Conservation (phyloP, 1,284 basidiomycete species). For the Fistulina hepatica region DNA sequence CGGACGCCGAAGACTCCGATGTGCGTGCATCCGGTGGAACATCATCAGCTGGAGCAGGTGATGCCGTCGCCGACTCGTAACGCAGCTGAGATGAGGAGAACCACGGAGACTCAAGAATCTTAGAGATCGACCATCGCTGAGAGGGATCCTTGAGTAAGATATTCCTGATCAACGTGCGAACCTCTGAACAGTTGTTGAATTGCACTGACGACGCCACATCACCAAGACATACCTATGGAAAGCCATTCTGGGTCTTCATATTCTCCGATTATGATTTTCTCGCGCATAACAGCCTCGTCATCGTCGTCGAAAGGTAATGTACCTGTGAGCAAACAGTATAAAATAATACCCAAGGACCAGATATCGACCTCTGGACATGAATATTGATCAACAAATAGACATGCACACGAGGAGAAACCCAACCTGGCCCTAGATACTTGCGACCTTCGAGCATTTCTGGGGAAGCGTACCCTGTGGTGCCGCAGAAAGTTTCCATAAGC, state of each 20-base stretch:
- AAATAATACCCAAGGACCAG: conserved; percentile 94
- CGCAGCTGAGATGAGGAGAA: conserved; percentile 42
- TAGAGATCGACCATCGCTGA: conserved; percentile 70
- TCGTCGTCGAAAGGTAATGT: conserved; percentile 97
- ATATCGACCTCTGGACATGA: conserved; percentile 78
- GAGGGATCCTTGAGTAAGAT: conserved; percentile 77
- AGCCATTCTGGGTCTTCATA: conserved; percentile 92
- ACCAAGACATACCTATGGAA: conserved; percentile 71
- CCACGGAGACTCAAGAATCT: conserved; percentile 87
- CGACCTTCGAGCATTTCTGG: conserved; percentile 90
- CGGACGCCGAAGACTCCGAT: too few relatives aligned
- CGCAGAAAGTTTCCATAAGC: conserved; percentile 92
- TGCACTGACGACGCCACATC: conserved; percentile 7
- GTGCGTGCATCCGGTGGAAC: conserved; percentile 39
- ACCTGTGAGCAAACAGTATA: conserved; percentile 90
- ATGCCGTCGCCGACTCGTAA: not conserved
- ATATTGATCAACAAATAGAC: conserved; percentile 8
- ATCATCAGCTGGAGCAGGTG: conserved; percentile 18
- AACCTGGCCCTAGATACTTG: conserved; percentile 84
- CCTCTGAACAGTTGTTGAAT: conserved; percentile 41
- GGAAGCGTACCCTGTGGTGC: conserved; percentile 91
- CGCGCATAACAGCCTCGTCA: conserved; percentile 83
- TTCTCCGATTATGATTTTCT: conserved; percentile 77
- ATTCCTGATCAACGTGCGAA: conserved; percentile 65
- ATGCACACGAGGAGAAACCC: conserved; percentile 17